Evolutionary conservation across 352 stramenopile genomes (phyloP).

Genomic region (Globisporangium acanthophoron): DNA sequence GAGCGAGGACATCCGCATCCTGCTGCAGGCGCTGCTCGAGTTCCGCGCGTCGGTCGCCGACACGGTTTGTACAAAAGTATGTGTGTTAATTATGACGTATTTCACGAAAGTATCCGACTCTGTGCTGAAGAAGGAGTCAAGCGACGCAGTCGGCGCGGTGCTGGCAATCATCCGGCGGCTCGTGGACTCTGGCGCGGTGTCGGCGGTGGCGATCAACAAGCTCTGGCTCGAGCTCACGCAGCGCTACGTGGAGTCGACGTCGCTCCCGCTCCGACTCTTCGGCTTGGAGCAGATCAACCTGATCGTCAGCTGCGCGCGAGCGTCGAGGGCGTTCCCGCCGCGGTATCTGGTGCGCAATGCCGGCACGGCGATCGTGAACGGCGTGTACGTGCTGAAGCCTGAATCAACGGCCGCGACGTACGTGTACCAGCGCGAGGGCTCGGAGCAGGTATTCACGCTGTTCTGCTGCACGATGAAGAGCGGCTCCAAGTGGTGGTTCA

Average conservation of each 20-base stretch:
- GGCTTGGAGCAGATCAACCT: slow-evolving; percentile 93
- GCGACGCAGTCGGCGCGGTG: slow-evolving; percentile 75
- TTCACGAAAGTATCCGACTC: slow-evolving; percentile 74
- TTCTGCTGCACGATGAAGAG: slow-evolving; percentile 98
- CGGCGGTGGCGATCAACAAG: slow-evolving; percentile 51
- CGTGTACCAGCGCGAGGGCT: slow-evolving; percentile 65
- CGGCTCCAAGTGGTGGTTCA: slow-evolving; percentile 98
- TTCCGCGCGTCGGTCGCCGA: slow-evolving; percentile 64
- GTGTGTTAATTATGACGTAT: slow-evolving; percentile 77
- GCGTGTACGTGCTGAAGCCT: slow-evolving; percentile 86
- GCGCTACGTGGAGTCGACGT: slow-evolving; percentile 88
- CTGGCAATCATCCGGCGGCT: slow-evolving; percentile 72
- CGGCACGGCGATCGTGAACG: slow-evolving; percentile 91
- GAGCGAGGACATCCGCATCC: slow-evolving; percentile 73
- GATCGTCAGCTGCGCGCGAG: slow-evolving; percentile 85
- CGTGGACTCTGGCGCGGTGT: slow-evolving; percentile 56
- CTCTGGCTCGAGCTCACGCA: slow-evolving; percentile 83
- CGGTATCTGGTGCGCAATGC: slow-evolving; percentile 88
- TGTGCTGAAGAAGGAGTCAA: slow-evolving; percentile 83
- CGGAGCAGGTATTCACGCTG: slow-evolving; percentile 86
- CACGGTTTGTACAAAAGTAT: slow-evolving; percentile 55
- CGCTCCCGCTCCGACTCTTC: slow-evolving; percentile 91
- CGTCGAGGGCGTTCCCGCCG: slow-evolving; percentile 80
- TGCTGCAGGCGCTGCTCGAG: slow-evolving; percentile 77
- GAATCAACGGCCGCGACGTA: slow-evolving; percentile 65